phyloP scores from a whole-genome alignment of 768 basidiomycete genomes.

The Pisolithus tinctorius region DNA sequence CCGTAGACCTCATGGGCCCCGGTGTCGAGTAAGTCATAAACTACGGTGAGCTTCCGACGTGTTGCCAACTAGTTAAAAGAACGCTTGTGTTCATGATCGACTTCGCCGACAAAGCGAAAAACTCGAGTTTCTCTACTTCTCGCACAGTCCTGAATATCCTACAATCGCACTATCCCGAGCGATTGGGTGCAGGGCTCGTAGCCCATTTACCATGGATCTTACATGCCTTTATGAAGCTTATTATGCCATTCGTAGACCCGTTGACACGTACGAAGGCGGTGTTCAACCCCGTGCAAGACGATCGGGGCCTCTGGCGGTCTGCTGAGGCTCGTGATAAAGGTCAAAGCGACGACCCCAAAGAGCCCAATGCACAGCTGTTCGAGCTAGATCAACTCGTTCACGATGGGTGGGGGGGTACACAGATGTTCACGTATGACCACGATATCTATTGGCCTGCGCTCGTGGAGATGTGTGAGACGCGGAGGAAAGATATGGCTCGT shows the following conservation, averaged over 20 bases:
- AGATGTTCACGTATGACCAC: constrained; percentile 68
- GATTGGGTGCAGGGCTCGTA: constrained; percentile 68
- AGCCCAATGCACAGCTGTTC: constrained; percentile 44
- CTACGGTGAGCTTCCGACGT: neutral
- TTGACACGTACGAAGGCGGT: constrained; percentile 68
- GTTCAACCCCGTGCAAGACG: constrained; percentile 52
- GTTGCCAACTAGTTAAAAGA: constrained; percentile 29
- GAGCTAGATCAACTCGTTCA: constrained; percentile 61
- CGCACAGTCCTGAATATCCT: constrained; percentile 52
- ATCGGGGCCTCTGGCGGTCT: constrained; percentile 21
- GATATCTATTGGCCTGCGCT: constrained; percentile 69
- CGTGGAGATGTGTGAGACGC: constrained; percentile 45
- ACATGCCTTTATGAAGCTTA: constrained; percentile 68
- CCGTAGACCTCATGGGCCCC: constrained; percentile 69
- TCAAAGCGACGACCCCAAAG: constrained; percentile 31
- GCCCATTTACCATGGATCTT: constrained; percentile 78
- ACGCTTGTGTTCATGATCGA: constrained; percentile 68
- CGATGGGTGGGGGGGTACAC: constrained; percentile 62
- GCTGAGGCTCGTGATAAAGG: constrained; percentile 16
- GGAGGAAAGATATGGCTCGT: constrained; percentile 42
- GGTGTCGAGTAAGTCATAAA: constrained; percentile 59
- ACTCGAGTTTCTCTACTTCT: constrained; percentile 33
- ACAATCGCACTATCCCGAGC: constrained; percentile 82
- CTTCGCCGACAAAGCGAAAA: constrained; percentile 68
- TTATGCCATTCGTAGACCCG: constrained; percentile 80